Evolutionary conservation across 2,329 filamentous ascomycete species (phyloP).

Genomic region (Oidium heveae): DNA sequence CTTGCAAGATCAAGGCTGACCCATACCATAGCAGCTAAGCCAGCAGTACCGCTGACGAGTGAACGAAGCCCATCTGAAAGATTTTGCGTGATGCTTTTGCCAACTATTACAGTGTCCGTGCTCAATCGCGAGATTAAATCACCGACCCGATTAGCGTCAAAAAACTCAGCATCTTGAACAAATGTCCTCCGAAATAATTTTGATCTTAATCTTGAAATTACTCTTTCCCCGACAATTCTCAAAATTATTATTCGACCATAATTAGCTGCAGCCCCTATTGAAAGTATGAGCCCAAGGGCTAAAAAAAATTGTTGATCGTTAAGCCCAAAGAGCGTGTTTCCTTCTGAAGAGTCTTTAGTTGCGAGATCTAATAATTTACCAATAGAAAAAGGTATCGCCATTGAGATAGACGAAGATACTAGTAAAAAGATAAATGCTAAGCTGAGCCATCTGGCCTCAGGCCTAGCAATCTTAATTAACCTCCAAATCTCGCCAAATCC

Average conservation of each 20-base stretch:
- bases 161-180: slow-evolving; percentile 95
- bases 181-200: slow-evolving; percentile 81
- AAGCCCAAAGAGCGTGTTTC: slow-evolving; percentile 54
- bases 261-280: slow-evolving; percentile 67
- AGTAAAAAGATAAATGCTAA: slow-evolving; percentile 67
- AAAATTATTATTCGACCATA: slow-evolving; percentile 85
- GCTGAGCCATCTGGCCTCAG: slow-evolving; percentile 54
- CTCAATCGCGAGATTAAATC: slow-evolving; percentile 88
- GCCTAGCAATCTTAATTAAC: slow-evolving; percentile 66
- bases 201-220: slow-evolving; percentile 71
- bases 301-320: slow-evolving; percentile 73
- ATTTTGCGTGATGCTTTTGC: slow-evolving; percentile 96
- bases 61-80: slow-evolving; percentile 85
- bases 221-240: slow-evolving; percentile 80
- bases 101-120: slow-evolving; percentile 91
- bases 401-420: slow-evolving; percentile 74
- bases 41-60: slow-evolving; percentile 69
- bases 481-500: slow-evolving; percentile 60
- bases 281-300: slow-evolving; percentile 50
- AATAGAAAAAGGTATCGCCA: slow-evolving; percentile 92
- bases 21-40: slow-evolving; percentile 86
- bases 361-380: slow-evolving; percentile 86
- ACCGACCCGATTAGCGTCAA: slow-evolving; percentile 89
- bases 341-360: slow-evolving; percentile 43
- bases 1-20: slow-evolving; percentile 77